phyloP scores from a whole-genome alignment of 306 rosid species.

The Cicer judaicum region DNA sequence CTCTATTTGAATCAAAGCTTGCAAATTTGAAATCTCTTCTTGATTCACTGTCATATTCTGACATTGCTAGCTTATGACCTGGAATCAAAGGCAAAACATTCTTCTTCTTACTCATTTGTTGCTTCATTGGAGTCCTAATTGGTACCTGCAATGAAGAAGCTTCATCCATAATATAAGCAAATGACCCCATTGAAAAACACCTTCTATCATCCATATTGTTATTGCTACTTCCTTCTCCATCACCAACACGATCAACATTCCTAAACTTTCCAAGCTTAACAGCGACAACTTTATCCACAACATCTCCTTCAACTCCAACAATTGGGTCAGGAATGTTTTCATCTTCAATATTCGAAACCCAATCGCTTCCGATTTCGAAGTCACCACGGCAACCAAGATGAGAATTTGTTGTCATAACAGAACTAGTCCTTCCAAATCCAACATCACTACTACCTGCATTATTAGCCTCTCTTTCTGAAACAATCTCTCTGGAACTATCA shows the following conservation, averaged over 20 bases:
- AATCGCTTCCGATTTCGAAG: constrained; percentile 57
- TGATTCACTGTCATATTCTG: constrained; percentile 86
- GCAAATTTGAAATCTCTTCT: constrained; percentile 73
- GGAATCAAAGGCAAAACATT: constrained; percentile 61
- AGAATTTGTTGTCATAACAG: constrained; percentile 53
- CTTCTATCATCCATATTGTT: constrained; percentile 72
- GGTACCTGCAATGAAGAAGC: constrained; percentile 72
- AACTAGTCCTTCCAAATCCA: constrained; percentile 57
- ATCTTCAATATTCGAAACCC: constrained; percentile 1
- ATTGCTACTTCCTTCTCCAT: constrained; percentile 55
- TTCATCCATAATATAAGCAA: constrained; percentile 90
- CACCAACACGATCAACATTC: constrained; percentile 60
- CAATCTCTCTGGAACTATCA: constrained; percentile 76
- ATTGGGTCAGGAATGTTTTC: constrained; percentile 42
- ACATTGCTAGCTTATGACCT: constrained; percentile 76
- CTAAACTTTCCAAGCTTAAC: constrained; percentile 92
- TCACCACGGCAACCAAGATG: constrained; percentile 49
- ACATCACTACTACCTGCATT: neutral
- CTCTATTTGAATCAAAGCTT: constrained; percentile 47
- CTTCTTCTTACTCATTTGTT: constrained; percentile 62
- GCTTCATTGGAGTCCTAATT: constrained; percentile 63
- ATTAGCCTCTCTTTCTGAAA: constrained; percentile 54
- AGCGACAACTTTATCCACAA: constrained; percentile 60
- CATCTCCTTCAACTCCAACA: constrained; percentile 23
- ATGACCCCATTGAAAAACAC: constrained; percentile 96